These are phyloP conservation scores for Scalesia atractyloides DNA, from an alignment of 129 eudicot genomes.

Conservation along the genomic window DNA sequence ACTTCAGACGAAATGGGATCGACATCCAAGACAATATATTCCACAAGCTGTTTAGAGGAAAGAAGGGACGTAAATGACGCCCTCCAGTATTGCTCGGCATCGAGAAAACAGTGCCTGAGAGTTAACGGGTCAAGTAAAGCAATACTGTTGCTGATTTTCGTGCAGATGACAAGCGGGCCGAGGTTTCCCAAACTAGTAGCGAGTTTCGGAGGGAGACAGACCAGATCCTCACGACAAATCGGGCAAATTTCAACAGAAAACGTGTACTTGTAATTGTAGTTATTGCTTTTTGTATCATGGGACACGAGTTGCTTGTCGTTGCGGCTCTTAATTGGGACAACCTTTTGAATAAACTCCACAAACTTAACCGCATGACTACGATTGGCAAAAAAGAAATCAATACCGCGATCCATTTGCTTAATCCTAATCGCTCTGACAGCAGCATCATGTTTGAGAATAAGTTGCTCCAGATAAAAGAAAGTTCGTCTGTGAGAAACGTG, in stretches of 20 bases:
- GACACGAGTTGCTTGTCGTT: slow-evolving; percentile 19
- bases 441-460: slow-evolving; percentile 23
- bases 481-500: slow-evolving; percentile 16
- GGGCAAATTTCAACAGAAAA: slow-evolving; percentile 22
- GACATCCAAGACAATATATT: slow-evolving; percentile 5
- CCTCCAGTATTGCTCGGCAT: slow-evolving; percentile 22
- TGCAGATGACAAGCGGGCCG: slow-evolving; percentile 17
- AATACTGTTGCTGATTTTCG: slow-evolving; percentile 5
- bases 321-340: slow-evolving; percentile 10
- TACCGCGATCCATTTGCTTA: slow-evolving; percentile 17
- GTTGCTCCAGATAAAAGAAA: slow-evolving; percentile 14
- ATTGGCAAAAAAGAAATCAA: slow-evolving; percentile 17
- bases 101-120: slow-evolving; percentile 19
- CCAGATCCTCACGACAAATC: slow-evolving; percentile 16
- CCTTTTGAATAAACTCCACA: slow-evolving; percentile 21
- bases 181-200: slow-evolving; percentile 13
- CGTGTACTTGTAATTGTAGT: slow-evolving; percentile 17
- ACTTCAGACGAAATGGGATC: slow-evolving; percentile 13
- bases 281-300: slow-evolving; percentile 8
- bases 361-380: slow-evolving; percentile 20
- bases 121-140: slow-evolving; percentile 19
- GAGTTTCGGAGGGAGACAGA: slow-evolving; percentile 21
- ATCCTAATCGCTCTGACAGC: slow-evolving; percentile 22
- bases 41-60: slow-evolving; percentile 22
- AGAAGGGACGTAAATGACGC: slow-evolving; percentile 12